A percentile compares a stretch with the other conserved stretches of the same genome.
Conservation (phyloP, 257 asterid genomes). For the Asclepias syriaca region DNA sequence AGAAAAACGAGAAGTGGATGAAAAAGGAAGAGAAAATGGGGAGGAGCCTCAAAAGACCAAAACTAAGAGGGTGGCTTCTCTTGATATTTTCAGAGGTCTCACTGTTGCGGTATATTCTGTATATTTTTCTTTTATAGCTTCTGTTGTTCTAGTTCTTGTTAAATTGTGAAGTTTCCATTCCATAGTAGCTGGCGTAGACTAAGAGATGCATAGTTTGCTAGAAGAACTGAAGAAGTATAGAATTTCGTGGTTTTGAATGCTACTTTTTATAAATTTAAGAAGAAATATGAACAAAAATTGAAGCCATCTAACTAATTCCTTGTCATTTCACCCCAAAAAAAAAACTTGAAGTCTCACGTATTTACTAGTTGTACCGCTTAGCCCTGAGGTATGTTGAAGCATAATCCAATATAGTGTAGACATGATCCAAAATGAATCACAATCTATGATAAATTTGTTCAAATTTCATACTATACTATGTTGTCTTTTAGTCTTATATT, state of each 20-base stretch:
- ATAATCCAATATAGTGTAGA: no score
- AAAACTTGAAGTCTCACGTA: neutral
- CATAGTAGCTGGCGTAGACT: neutral
- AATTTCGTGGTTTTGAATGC: neutral
- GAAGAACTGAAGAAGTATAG: neutral
- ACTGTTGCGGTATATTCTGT: slow-evolving; percentile 50
- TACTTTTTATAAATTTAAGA: neutral
- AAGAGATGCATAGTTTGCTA: neutral
- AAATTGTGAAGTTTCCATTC: neutral
- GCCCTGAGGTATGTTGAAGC: no score
- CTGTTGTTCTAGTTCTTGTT: neutral
- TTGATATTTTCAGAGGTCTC: slow-evolving; percentile 74
- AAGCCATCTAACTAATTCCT: neutral
- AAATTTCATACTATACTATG: no score
- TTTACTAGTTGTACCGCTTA: neutral
- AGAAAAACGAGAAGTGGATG: neutral
- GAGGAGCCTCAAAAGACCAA: slow-evolving; percentile 14
- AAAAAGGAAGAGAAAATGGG: slow-evolving; percentile 1
- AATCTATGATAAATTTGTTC: no score
- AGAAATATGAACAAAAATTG: neutral
- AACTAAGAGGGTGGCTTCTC: slow-evolving; percentile 61
- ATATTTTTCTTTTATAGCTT: neutral
- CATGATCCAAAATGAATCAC: no score
- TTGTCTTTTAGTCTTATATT: neutral
- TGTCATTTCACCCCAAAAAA: neutral